phyloP scores from a whole-genome alignment of 805 yeast species.

The Nematodospora valgi region DNA sequence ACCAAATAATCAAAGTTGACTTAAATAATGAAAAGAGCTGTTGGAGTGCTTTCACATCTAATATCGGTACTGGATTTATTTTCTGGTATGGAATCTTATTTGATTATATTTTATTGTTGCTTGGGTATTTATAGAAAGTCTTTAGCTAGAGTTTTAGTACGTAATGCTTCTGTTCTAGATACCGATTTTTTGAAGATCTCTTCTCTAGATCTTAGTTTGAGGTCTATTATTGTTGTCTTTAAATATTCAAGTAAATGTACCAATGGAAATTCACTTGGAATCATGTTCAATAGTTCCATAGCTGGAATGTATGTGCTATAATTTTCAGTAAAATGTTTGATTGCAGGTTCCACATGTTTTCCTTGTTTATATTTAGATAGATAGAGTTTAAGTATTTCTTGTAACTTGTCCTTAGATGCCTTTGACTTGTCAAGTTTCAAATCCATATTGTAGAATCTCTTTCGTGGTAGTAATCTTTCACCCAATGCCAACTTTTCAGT shows the following conservation, averaged over 20 bases:
- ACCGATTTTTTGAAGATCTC: conserved; percentile 23
- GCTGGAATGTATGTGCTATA: conserved; percentile 22
- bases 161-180: conserved; percentile 22
- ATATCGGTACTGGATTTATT: conserved; percentile 72
- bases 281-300: conserved; percentile 21
- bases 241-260: conserved; percentile 26
- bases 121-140: conserved; percentile 34
- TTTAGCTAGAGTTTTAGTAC: conserved; percentile 6
- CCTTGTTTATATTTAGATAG: too few relatives aligned
- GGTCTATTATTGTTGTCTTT: conserved; percentile 15
- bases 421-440: too few relatives aligned
- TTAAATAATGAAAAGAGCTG: conserved; percentile 78
- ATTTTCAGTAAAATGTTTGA: conserved; percentile 22
- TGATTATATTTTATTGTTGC: conserved; percentile 55
- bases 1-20: conserved; percentile 70
- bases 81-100: conserved; percentile 63
- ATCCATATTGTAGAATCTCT: too few relatives aligned
- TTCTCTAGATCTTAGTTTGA: conserved; percentile 17
- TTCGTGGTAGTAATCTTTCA: too few relatives aligned
- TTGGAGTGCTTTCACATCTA: conserved; percentile 75
- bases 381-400: too few relatives aligned
- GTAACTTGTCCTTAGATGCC: too few relatives aligned
- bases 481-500: conserved; percentile 30
- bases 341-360: too few relatives aligned
- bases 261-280: conserved; percentile 25